Base-by-base conservation (phyloP, 2,329 filamentous ascomycete species). In the Monilinia polystroma region DNA sequence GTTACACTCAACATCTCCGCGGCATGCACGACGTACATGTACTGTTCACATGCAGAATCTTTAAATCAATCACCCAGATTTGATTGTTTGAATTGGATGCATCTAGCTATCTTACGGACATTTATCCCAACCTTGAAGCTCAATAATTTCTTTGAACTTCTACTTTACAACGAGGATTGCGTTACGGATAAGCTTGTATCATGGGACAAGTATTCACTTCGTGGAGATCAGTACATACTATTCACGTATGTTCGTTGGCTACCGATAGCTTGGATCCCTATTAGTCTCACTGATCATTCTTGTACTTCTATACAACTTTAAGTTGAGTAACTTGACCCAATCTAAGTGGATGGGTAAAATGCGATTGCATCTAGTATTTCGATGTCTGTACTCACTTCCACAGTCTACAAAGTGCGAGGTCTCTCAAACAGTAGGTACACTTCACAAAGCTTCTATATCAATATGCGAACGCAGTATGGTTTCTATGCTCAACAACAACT, bases 141-240 rank as follows among this genome's bases (percentile, higher is more conserved):
- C 41, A 58, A 12, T 12, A 32, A 58, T 29, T 45, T 58, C 38
- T 23, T 10, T 29, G 26, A 32, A 58, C 4, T 23, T 32, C 41
- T 32, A 4, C 6, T 20, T 10, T 59, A 11, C 41, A 29, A 47
- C 56, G 43, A 16, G 18, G 18, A 6, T 8, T 32, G 41, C 18
- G 56, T 47, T 26, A 59, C 56, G 18, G 10, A 41, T 14, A 14
- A n/a, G 14, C 41, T 58, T 47, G 10, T 58, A 58, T 58, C 23
- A 38, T 35, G 63, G 38, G 45, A 35, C 63, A 20, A 56, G 16
- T 26, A 43, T 12, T 35, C 45, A 57, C 29, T 32, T 58, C 43
- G 45, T 65, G 58, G 29, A 51, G 29, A 65, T 52, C 43, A 35
- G n/a, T 64, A 23, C 29, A 38, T 63, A 43, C 18, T 12, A 29